Evolutionary conservation across 2,329 filamentous ascomycete genomes (phyloP), one percentile per base, ranked within the genome.

Genomic region (Talaromyces sp.): DNA sequence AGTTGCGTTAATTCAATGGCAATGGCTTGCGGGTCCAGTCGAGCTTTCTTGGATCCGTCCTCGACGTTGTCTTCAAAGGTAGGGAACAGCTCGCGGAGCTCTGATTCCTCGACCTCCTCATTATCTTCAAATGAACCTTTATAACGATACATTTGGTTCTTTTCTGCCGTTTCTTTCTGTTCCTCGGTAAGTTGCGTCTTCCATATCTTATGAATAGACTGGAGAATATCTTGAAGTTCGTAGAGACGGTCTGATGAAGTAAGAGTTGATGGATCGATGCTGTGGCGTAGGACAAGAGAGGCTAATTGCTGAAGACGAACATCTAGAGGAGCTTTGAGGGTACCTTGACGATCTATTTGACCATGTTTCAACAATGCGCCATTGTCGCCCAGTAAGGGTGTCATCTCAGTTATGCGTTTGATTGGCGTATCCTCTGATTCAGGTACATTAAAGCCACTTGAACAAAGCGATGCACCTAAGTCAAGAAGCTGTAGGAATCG

Each of bases 41-140:
- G 63, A 60, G 57, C 62, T 8, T 65, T 58, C 17, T 73, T 70
- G 11, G 66, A 57, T 57, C 74, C 73, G 54, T 78, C 71, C 2
- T 77, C 75, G 2, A 79, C 73, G 0, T 83, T 81, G 1, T 84
- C 82, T 15, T 90, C 87, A 65, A 87, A 96, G 5, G 84, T 85
- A 1, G 93, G 93, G 77, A 98, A 98, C 7, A 98, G 79, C 65
- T 89, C 84, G 22, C 88, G 83, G 65, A 96, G 88, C 65, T 95
- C 90, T 60, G 89, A 84, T 64, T 88, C 84, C 58, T 92, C 86
- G 10, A 85, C 80, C 67, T 90, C 88, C 60, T 96, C 89, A 65
- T 91, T 86, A 55, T 93, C 88, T 63, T 93, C 89, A 44, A 85
- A 78, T 44, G 87, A 88, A 33, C 93, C 93, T 65, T 87, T 86